Base-by-base conservation (phyloP, 331 rosid species). In the Malus hybrid region DNA sequence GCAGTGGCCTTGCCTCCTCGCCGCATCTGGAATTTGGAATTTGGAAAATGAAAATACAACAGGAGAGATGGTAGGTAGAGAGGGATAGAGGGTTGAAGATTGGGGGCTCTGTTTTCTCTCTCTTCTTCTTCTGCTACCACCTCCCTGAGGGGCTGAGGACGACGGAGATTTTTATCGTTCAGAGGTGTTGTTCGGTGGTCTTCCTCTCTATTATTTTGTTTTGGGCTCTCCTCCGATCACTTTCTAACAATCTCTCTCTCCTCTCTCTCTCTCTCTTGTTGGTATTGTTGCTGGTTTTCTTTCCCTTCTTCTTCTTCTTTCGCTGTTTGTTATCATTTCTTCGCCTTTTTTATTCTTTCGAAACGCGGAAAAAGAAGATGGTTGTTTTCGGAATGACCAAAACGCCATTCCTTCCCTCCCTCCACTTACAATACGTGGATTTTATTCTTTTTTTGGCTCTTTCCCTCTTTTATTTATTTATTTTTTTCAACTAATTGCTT, bases 11-110 rank as follows among this genome's bases (percentile, higher is more conserved):
- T 84, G 50, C 24, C 78, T 30, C 84, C 87, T 84, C 89, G 90
- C 74, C 92, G 91, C 93, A 92, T 89, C 75, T 80, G 75, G 57
- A n/a, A n/a, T 66, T 39, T 39, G 50, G 39, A 8, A 67, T 33
- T 24, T 36, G 76, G 46, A n/a, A 22, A 22, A 3, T 48, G 36
- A 8, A 20, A 61, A 42, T 22, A 42, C 57, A 33, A 24, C 26
- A 18, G 20, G 56, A 83, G 80, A 80, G 85, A 75, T 75, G 85
- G 83, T 77, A 33, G 83, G 75, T 63, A 44, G 42, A 42, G 63
- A 55, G 39, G n/a, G 12, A 39, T 39, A 39, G 44, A 66, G 24
- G 74, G 55, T 26, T 19, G 3, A 50, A 73, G 79, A 87, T 39
- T 39, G 44, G 26, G 87, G 81, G 34, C 87, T 26, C 63, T 89